Percentiles rank a stretch among this genome's conserved stretches.
Conservation (phyloP, 257 asterid species). For the Gynochthodes officinalis region DNA sequence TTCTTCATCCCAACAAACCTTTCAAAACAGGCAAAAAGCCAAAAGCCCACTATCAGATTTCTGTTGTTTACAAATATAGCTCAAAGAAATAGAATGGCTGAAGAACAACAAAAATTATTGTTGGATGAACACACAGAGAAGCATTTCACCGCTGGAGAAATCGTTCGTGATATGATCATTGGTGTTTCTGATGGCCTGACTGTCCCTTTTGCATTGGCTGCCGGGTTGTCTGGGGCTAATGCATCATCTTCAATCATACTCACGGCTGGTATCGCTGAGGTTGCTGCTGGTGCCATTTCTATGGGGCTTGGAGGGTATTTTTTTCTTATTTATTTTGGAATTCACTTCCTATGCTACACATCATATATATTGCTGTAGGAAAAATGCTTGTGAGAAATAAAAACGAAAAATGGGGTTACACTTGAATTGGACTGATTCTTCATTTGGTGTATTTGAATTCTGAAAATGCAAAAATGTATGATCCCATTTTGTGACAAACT, state of each 20-base stretch:
- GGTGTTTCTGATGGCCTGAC: slow-evolving; percentile 97
- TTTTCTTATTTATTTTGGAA: neutral
- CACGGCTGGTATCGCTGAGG: slow-evolving; percentile 94
- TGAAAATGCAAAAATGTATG: no score
- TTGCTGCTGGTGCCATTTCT: slow-evolving; percentile 97
- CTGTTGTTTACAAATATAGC: no score
- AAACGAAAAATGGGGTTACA: neutral
- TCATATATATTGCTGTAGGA: no score
- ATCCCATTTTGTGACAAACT: no score
- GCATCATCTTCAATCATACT: slow-evolving; percentile 84
- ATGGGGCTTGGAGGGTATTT: slow-evolving; percentile 98
- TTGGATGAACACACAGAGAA: slow-evolving; percentile 63
- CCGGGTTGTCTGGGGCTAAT: slow-evolving; percentile 92
- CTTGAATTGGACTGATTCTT: neutral
- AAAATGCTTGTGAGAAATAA: no score
- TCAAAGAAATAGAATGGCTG: no score
- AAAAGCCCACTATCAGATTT: neutral
- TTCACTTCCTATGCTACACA: no score
- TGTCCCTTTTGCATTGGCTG: slow-evolving; percentile 95
- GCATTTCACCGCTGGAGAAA: slow-evolving; percentile 91
- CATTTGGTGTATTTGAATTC: no score
- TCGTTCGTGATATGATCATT: slow-evolving; percentile 83
- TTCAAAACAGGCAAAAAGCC: neutral
- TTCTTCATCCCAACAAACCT: neutral
- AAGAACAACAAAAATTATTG: slow-evolving; percentile 39